These are phyloP conservation scores for Cladophialophora exuberans DNA, from an alignment of 2,329 filamentous ascomycete species.

Conservation along the genomic window DNA sequence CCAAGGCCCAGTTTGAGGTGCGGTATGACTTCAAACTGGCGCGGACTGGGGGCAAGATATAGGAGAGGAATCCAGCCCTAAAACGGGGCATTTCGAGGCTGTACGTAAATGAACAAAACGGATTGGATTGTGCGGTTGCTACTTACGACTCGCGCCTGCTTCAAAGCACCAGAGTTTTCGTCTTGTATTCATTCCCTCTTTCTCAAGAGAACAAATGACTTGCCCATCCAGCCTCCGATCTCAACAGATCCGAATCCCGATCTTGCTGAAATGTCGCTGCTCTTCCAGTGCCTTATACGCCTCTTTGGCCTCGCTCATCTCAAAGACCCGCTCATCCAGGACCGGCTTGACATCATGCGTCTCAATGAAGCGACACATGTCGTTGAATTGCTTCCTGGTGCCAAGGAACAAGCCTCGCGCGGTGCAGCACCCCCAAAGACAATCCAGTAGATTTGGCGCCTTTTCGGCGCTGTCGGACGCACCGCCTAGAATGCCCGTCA, in stretches of 20 bases:
- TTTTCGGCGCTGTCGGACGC: constrained; percentile 39
- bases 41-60: too few species aligned
- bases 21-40: background rate
- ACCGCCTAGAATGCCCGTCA: constrained; percentile 56
- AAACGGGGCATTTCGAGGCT: too few species aligned
- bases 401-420: background rate
- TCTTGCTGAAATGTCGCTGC: constrained; percentile 59
- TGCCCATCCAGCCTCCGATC: too few species aligned
- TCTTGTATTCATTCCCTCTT: too few species aligned
- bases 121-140: too few species aligned
- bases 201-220: too few species aligned
- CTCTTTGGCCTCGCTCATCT: constrained; percentile 54
- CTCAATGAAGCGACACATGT: background rate
- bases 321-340: constrained; percentile 61
- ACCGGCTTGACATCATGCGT: constrained; percentile 36
- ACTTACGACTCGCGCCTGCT: too few species aligned
- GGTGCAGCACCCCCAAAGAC: constrained; percentile 1
- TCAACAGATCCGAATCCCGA: constrained; percentile 43
- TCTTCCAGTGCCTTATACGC: constrained; percentile 59
- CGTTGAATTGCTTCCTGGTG: background rate
- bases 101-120: too few species aligned
- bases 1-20: background rate
- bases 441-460: background rate
- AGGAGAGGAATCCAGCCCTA: too few species aligned
- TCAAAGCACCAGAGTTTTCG: too few species aligned